Evolutionary conservation across 208 protist species (phyloP), one percentile per base, ranked within the genome.

Genomic region (Phytomonas serpens): DNA sequence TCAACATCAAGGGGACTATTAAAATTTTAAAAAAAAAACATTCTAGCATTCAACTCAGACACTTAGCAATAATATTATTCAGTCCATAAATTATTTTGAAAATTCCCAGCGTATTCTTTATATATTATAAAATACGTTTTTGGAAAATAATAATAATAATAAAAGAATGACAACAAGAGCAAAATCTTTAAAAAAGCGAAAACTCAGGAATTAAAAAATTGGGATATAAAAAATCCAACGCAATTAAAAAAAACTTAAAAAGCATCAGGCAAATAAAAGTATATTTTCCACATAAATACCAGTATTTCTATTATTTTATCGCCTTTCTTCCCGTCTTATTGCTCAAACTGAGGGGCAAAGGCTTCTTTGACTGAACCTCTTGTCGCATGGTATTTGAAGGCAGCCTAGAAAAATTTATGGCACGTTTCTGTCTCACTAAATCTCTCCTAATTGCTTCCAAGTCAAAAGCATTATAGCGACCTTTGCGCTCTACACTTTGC

Each of bases 381-480:
- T 68, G 68, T 68, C 66, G 69, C 0, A 85, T 62, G 4, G 30
- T 51, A 68, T 73, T 71, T 65, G 77, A 61, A 16, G 80, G 69
- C n/a, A 78, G 51, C 33, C 74, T 77, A 2, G 75, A 64, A 30
- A 47, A 74, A 57, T 80, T 80, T 10, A 16, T 61, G 1, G 29
- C 51, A 27, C 36, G 32, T n/a, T 69, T 64, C 13, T 69, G 51
- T 14, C 38, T 27, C 5, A 62, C 31, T 0, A 82, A 19, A 38
- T 79, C 71, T 16, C 74, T 63, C 1, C 61, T 66, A 2, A 88
- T n/a, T 23, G 47, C 65, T 0, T 62, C 47, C 2, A 67, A 67
- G 32, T 86, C 78, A 19, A 88, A 72, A 0, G 52, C 74, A 69
- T 82, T 77, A 65, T 84, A 79, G 2, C 32, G 57, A 33, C 64